Evolutionary conservation across 2,329 filamentous ascomycete genomes (phyloP).

Genomic region (Bipolaris cookei): DNA sequence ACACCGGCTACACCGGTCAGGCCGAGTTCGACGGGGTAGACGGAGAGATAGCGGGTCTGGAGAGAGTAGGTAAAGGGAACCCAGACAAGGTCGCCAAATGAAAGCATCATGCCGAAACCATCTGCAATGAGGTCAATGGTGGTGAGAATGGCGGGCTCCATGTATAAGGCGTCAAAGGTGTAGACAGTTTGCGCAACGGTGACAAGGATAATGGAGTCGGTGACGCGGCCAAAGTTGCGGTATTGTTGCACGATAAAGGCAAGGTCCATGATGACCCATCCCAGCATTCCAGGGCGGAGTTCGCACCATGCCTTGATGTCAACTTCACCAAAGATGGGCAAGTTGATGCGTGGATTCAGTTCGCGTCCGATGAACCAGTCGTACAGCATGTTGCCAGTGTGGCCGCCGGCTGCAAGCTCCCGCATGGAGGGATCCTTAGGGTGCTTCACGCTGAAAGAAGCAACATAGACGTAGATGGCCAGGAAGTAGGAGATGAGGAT

Average conservation of each 20-base stretch:
- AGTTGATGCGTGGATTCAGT: slow-evolving; percentile 81
- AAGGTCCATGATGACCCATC: slow-evolving; percentile 85
- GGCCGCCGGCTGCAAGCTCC: slow-evolving; percentile 80
- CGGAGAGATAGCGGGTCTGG: slow-evolving; percentile 82
- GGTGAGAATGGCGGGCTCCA: slow-evolving; percentile 86
- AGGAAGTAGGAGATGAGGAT: slow-evolving; percentile 76
- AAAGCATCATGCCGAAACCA: slow-evolving; percentile 93
- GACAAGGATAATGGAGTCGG: slow-evolving; percentile 83
- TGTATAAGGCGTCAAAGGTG: slow-evolving; percentile 81
- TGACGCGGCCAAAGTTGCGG: slow-evolving; percentile 79
- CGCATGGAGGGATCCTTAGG: slow-evolving; percentile 73
- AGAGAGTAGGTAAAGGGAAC: slow-evolving; percentile 87
- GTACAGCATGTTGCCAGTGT: slow-evolving; percentile 84
- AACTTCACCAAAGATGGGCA: slow-evolving; percentile 81
- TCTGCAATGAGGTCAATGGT: slow-evolving; percentile 95
- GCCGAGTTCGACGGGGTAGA: slow-evolving; percentile 82
- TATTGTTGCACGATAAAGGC: slow-evolving; percentile 89
- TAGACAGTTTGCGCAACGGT: slow-evolving; percentile 81
- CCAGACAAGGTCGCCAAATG: slow-evolving; percentile 93
- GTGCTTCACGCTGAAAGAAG: slow-evolving; percentile 78
- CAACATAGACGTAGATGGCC: slow-evolving; percentile 79
- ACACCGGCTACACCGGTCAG: slow-evolving; percentile 68
- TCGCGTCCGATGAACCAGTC: slow-evolving; percentile 98
- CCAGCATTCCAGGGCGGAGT: slow-evolving; percentile 87
- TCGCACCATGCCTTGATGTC: slow-evolving; percentile 93